These are phyloP conservation scores for Coemansia sp. DNA, from an alignment of 192 early-diverging fungal species.

Conservation along the genomic window DNA sequence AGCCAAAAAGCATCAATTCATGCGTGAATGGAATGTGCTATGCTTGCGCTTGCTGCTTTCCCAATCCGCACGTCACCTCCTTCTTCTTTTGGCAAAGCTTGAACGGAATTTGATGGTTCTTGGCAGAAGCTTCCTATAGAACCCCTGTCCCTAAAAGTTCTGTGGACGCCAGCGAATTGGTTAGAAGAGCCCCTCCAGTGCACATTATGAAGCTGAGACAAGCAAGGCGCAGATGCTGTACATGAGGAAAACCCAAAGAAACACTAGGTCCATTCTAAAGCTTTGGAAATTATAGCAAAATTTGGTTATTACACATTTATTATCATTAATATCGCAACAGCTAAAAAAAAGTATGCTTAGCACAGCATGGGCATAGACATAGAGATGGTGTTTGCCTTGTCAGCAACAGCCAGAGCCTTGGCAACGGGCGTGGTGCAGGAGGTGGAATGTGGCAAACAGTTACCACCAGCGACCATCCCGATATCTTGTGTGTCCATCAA, in stretches of 20 bases:
- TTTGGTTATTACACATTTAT: too few relatives aligned
- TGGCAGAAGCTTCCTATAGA: background rate
- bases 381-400: background rate
- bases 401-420: background rate
- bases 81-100: background rate
- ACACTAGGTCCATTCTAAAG: too few relatives aligned
- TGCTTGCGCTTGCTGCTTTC: too few relatives aligned
- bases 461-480: background rate
- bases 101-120: background rate
- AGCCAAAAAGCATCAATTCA: too few relatives aligned
- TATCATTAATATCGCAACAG: too few relatives aligned
- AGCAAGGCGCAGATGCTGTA: too few relatives aligned
- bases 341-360: background rate
- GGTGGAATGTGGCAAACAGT: background rate
- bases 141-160: background rate
- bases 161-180: background rate
- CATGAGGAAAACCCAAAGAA: too few relatives aligned
- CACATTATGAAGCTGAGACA: too few relatives aligned
- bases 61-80: background rate
- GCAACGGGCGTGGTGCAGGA: background rate
- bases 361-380: background rate
- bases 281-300: too few relatives aligned
- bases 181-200: too few relatives aligned
- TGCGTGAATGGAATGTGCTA: too few relatives aligned
- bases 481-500: slow-evolving; percentile 17